Percentiles rank a stretch among this genome's conserved stretches.
Conservation (phyloP, 768 basidiomycete species). For the Kwoniella shandongensis region DNA sequence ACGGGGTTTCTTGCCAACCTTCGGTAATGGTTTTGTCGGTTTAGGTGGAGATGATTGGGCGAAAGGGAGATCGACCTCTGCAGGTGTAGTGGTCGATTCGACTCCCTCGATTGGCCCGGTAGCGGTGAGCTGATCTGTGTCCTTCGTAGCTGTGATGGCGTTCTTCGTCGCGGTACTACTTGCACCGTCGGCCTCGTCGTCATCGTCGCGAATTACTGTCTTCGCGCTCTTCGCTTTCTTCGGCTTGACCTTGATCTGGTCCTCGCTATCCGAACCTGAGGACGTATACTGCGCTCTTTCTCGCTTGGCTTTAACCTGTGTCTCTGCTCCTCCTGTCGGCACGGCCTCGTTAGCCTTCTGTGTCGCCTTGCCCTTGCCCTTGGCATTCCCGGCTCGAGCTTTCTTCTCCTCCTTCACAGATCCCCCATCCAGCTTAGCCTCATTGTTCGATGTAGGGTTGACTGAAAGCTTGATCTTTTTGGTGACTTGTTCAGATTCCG, state of each 20-base stretch:
- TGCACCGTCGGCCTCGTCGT: not conserved
- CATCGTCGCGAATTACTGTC: not conserved
- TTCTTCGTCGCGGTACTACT: too few species aligned
- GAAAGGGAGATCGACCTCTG: too few species aligned
- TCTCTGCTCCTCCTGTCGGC: too few species aligned
- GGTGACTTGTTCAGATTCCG: not conserved
- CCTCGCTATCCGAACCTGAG: not conserved
- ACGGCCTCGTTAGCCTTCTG: too few species aligned
- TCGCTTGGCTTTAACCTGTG: not conserved
- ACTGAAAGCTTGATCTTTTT: not conserved
- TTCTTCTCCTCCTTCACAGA: not conserved
- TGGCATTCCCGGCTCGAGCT: not conserved
- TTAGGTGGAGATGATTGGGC: too few species aligned
- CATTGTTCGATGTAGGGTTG: not conserved
- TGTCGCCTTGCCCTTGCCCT: not conserved
- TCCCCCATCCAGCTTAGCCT: not conserved
- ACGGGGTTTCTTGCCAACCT: not conserved
- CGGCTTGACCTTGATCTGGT: not conserved
- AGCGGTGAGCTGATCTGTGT: too few species aligned
- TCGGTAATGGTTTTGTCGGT: not conserved
- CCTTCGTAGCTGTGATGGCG: too few species aligned
- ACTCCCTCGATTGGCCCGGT: too few species aligned
- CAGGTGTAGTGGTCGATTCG: too few species aligned
- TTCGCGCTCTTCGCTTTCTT: slow-evolving; percentile 1
- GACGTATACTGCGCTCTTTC: not conserved